Base-by-base conservation (phyloP, 805 yeast species). In the Ogataea nakhonphanomensis region DNA sequence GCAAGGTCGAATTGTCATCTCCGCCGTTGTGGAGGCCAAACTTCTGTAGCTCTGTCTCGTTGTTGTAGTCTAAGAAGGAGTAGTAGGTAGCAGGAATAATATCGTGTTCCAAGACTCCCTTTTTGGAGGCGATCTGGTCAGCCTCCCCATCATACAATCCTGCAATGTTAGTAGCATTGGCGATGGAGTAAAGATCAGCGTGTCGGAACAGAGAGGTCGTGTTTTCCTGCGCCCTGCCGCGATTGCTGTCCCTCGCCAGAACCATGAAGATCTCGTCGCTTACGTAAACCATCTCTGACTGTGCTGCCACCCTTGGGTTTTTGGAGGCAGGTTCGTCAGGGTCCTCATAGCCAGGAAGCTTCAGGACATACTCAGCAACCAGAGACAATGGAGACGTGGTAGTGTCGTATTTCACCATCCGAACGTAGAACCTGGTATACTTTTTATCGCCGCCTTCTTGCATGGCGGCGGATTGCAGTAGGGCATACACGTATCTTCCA, bases 21-120 rank as follows among this genome's bases (percentile, higher is more conserved):
- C 64, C 65, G 37, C 65, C 65, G 42, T 60, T 61, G 42, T 58
- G 64, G 23, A 59, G 44, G 13, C 64, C 64, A 45, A 60, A 61
- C 31, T 59, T 61, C 24, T 39, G 35, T 32, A 61, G 47, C 41
- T 58, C 58, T 10, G 50, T 38, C 13, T 49, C 32, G 35, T 58
- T 53, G 37, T 58, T 51, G 33, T 49, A 41, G 33, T 59, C 50
- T 26, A 61, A 33, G 39, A 59, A 58, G 8, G 57, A 49, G 39
- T 58, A 55, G 37, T 50, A 35, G 11, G 58, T 50, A 8, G 63
- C 63, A 7, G 55, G 48, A 4, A 46, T 43, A 33, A 61, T 58
- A 10, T 36, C 53, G 15, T 48, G 50, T 5, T 30, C 37, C 12
- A 60, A 39, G 2, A 35, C 45, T 26, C 63, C 63, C 29, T 58